Conservation (phyloP, 768 basidiomycete species). For the Hemileccinum impolitum region DNA sequence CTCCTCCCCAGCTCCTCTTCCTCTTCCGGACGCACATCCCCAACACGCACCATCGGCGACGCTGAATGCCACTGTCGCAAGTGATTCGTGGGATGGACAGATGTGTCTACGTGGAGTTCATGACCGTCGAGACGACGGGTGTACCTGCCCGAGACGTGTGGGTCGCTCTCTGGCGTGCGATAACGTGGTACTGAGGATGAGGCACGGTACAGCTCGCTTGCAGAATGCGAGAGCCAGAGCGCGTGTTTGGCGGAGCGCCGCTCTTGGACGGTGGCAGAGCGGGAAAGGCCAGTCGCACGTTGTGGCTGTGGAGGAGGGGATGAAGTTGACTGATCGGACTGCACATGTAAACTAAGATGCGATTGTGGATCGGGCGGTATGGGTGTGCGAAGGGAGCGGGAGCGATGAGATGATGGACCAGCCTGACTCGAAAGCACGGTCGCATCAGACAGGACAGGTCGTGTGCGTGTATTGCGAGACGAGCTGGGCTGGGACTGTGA, state of each 20-base stretch:
- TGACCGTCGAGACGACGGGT: neutral
- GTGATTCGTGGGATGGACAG: conserved; percentile 5
- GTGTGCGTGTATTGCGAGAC: neutral
- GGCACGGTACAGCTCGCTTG: conserved; percentile 21
- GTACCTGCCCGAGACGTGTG: neutral
- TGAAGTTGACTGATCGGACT: neutral
- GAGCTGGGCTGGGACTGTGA: neutral
- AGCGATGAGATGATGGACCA: neutral
- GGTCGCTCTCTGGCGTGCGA: neutral
- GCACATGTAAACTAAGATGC: neutral
- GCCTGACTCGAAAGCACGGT: neutral
- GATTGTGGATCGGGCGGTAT: neutral
- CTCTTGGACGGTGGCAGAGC: conserved; percentile 2
- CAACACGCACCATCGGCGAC: conserved; percentile 6
- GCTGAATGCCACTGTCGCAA: conserved; percentile 24
- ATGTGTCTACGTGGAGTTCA: neutral
- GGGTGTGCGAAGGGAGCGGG: neutral
- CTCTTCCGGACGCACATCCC: neutral
- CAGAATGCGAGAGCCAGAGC: conserved; percentile 19
- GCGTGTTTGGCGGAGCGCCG: conserved; percentile 11
- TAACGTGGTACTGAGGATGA: neutral
- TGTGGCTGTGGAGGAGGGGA: neutral
- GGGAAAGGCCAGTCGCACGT: neutral
- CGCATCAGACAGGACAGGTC: conserved; percentile 1
- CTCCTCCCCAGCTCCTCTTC: neutral